Base-by-base conservation (phyloP, 257 asterid species). In the Solanum etuberosum region DNA sequence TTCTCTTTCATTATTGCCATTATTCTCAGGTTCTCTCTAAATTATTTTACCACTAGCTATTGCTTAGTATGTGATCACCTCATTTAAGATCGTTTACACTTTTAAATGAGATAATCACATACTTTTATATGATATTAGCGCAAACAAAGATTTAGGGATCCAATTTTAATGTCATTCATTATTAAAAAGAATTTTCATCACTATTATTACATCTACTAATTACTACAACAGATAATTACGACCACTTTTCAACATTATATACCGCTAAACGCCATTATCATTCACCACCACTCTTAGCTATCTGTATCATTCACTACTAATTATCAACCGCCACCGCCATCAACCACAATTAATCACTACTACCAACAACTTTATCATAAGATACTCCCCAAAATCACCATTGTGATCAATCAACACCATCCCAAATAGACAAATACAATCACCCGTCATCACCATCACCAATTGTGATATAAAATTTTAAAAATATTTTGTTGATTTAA, bases 1-100 rank as follows among this genome's bases (percentile, higher is more conserved):
- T 70, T 91, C 21, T 91, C 97, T 68, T 95, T 95, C 89, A 87
- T 93, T 90, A 88, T 91, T 5, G 92, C 94, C 83, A 83, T 93
- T 40, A 25, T 92, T 4, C 92, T 94, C 90, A 93, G 98, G 98
- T 95, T 81, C 13, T 23, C 25, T 21, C 31, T 21, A 13, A 14
- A 29, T 54, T 48, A 5, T 54, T 54, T 51, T 18, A 18, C 61
- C 61, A 18, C 61, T 54, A 54, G 61, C n/a, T 51, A 54, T 9
- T 54, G 23, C 8, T 54, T 2, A 54, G n/a, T 54, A 54, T 54
- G 61, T 16, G 0, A 54, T 54, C 23, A 54, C 4, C n/a, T 54
- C 61, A 54, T 46, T 46, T 46, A 14, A 2, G 61, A 54, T 48
- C 59, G 61, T 54, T 54, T 43, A 43, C 15, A 4, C 51, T 43